Evolutionary conservation across 176 grass and related monocot species (phyloP).

Genomic region (Puya raimondii): DNA sequence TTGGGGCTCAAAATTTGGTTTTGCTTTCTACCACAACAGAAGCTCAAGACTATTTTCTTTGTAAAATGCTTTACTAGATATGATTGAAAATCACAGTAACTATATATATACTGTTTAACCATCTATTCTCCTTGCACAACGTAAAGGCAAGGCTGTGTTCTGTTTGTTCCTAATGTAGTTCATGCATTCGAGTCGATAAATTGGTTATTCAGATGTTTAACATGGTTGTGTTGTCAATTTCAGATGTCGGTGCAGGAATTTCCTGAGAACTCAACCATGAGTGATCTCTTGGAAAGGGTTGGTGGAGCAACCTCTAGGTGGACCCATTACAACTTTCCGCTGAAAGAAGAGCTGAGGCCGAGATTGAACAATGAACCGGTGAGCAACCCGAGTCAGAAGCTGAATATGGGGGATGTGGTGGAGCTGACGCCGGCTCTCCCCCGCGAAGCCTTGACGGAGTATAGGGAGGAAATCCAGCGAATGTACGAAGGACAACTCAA

Average conservation of each 20-base stretch:
- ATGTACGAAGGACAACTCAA: slow-evolving; percentile 65
- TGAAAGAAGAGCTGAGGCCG: slow-evolving; percentile 77
- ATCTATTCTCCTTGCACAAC: too few relatives aligned
- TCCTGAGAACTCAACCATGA: slow-evolving; percentile 48
- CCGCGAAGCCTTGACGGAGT: slow-evolving; percentile 55
- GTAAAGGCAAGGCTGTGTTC: too few relatives aligned
- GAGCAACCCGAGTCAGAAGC: slow-evolving; percentile 34
- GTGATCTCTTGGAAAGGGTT: slow-evolving; percentile 55
- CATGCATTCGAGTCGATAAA: neutral
- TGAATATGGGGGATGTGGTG: slow-evolving; percentile 85
- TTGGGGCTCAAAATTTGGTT: too few relatives aligned
- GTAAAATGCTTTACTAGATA: too few relatives aligned
- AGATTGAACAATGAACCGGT: slow-evolving; percentile 55
- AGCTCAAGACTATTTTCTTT: too few relatives aligned
- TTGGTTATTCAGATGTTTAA: slow-evolving; percentile 1
- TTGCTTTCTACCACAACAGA: too few relatives aligned
- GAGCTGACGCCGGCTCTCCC: slow-evolving; percentile 64
- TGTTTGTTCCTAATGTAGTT: too few relatives aligned
- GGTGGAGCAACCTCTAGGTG: slow-evolving; percentile 47
- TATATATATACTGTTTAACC: too few relatives aligned
- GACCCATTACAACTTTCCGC: slow-evolving; percentile 51
- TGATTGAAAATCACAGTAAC: too few relatives aligned
- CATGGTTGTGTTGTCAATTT: slow-evolving; percentile 16
- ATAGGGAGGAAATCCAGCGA: slow-evolving; percentile 86
- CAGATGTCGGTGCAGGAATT: slow-evolving; percentile 92